These are phyloP conservation scores for Ploettnerulaceae sp. DNA, from an alignment of 2,329 filamentous ascomycete species.

Conservation along the genomic window DNA sequence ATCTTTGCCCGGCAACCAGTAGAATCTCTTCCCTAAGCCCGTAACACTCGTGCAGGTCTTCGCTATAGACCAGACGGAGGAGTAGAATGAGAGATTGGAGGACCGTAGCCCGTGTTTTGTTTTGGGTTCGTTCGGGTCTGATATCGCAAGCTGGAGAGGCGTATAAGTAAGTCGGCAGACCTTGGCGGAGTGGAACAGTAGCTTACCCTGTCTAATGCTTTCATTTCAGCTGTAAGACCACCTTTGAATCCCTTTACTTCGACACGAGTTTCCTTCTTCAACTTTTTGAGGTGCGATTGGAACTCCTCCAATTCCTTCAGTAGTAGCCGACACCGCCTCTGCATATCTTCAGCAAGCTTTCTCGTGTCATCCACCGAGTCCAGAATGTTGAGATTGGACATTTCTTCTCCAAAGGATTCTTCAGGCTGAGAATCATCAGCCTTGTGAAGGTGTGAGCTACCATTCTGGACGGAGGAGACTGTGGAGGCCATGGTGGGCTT, in stretches of 20 bases:
- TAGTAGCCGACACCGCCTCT: conserved; percentile 33
- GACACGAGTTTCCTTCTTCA: conserved; percentile 42
- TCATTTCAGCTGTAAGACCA: conserved; percentile 44
- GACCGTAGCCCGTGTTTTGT: conserved; percentile 54
- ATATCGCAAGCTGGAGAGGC: conserved; percentile 8
- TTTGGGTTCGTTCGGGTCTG: conserved; percentile 30
- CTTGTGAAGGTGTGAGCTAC: neutral
- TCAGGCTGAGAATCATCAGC: conserved; percentile 9
- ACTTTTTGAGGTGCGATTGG: conserved; percentile 37
- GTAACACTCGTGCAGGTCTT: conserved; percentile 52
- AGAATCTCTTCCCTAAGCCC: conserved; percentile 52
- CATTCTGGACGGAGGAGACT: neutral
- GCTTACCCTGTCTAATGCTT: conserved; percentile 41
- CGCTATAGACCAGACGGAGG: conserved; percentile 57
- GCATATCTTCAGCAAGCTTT: conserved; percentile 25
- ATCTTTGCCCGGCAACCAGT: conserved; percentile 37
- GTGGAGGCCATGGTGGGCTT: neutral
- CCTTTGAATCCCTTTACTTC: conserved; percentile 47
- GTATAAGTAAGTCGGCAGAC: neutral
- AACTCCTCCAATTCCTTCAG: conserved; percentile 43
- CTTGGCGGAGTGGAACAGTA: neutral
- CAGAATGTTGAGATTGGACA: conserved; percentile 1
- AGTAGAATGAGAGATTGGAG: conserved; percentile 62
- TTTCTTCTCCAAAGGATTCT: conserved; percentile 5
- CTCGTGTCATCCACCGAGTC: conserved; percentile 11